Conservation (phyloP, 208 protist species). For the Crithidia acanthocephali region DNA sequence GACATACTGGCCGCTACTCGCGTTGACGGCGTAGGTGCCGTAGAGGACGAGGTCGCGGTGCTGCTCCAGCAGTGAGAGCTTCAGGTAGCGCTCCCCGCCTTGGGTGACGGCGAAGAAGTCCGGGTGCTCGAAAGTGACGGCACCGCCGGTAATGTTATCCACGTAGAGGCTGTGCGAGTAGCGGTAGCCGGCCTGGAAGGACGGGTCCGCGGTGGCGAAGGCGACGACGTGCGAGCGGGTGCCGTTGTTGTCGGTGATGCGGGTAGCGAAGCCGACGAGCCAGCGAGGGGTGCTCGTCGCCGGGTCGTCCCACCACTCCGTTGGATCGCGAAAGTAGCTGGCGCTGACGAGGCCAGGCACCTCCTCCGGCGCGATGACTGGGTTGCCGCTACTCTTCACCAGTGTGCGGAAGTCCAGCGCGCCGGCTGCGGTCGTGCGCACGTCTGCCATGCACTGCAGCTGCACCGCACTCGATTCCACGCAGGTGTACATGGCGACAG, state of each 20-base stretch:
- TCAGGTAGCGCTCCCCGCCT: constrained; percentile 30
- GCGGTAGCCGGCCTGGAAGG: constrained; percentile 41
- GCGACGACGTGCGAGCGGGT: constrained; percentile 47
- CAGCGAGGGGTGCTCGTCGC: constrained; percentile 28
- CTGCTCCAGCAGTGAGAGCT: constrained; percentile 46
- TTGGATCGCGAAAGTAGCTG: constrained; percentile 49
- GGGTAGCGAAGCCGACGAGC: constrained; percentile 45
- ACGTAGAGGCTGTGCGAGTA: constrained; percentile 48
- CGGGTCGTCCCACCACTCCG: constrained; percentile 45
- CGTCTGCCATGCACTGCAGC: constrained; percentile 46
- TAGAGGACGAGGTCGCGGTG: constrained; percentile 41
- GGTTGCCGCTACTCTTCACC: constrained; percentile 40
- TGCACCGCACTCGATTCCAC: constrained; percentile 33
- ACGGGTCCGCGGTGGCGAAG: constrained; percentile 50
- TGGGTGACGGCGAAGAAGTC: constrained; percentile 42
- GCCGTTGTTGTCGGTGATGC: constrained; percentile 34
- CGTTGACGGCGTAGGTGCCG: constrained; percentile 26
- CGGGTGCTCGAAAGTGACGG: constrained; percentile 47
- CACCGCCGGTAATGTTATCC: constrained; percentile 25
- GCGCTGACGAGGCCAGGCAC: constrained; percentile 33
- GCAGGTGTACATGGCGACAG: constrained; percentile 54
- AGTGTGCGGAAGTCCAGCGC: constrained; percentile 22
- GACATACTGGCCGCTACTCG: constrained; percentile 24
- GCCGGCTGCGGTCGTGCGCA: constrained; percentile 22
- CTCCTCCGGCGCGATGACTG: constrained; percentile 32